A percentile compares a stretch with the other conserved stretches of the same genome.
These are phyloP conservation scores for Magnusiomyces tetraspermus DNA, from an alignment of 1,139 yeast genomes.

Conservation along the genomic window DNA sequence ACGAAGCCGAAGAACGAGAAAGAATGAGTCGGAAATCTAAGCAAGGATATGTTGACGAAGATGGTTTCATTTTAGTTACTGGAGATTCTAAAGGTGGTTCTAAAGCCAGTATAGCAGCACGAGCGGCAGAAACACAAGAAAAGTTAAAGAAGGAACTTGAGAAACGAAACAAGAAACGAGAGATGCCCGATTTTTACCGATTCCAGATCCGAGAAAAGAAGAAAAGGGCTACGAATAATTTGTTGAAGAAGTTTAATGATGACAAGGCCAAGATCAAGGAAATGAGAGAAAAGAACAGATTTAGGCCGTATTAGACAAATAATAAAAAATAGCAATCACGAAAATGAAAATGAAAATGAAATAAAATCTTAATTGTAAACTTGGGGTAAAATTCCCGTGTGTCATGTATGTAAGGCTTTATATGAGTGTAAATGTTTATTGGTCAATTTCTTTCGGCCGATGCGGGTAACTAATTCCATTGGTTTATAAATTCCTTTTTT, in stretches of 20 bases:
- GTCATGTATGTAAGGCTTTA: too few species aligned
- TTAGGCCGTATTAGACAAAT: constrained; percentile 61
- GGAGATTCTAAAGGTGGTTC: constrained; percentile 74
- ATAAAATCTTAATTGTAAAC: neutral
- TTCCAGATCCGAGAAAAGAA: constrained; percentile 92
- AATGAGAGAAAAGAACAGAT: constrained; percentile 72
- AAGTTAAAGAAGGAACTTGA: constrained; percentile 31
- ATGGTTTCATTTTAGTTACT: constrained; percentile 86
- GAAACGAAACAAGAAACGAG: constrained; percentile 50
- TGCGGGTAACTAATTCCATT: too few species aligned
- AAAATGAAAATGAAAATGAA: neutral
- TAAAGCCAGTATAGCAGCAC: constrained; percentile 29
- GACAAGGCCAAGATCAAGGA: constrained; percentile 79
- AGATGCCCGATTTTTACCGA: constrained; percentile 85
- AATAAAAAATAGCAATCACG: neutral
- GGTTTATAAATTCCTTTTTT: too few species aligned
- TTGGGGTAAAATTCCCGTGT: too few species aligned
- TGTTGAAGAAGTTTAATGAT: constrained; percentile 71
- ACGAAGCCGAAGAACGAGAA: constrained; percentile 58
- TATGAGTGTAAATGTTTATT: too few species aligned
- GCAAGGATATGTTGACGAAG: constrained; percentile 58
- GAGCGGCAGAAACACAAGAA: constrained; percentile 24
- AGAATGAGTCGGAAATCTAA: constrained; percentile 43
- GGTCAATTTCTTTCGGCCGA: too few species aligned
- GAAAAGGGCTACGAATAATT: constrained; percentile 84